Conservation (phyloP, 176 grass and related monocot genomes). For the Bonia amplexicaulis region DNA sequence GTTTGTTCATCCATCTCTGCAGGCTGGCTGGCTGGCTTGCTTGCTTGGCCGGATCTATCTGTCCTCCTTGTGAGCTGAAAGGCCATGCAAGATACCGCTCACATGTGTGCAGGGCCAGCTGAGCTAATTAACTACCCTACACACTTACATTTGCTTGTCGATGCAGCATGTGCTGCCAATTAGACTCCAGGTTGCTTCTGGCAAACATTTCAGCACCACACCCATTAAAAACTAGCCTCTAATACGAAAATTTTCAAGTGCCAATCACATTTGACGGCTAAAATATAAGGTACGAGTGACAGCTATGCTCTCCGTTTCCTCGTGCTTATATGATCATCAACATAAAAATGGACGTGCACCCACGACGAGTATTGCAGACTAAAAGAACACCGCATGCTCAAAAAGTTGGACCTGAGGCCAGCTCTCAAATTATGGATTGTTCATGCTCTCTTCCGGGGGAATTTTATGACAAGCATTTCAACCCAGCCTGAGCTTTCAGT, state of each 20-base stretch:
- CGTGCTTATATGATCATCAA: not conserved
- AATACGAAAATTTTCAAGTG: not conserved
- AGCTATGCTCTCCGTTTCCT: not conserved
- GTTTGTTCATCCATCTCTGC: not conserved
- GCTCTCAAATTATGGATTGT: not conserved
- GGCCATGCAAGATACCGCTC: not conserved
- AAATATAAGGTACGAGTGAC: not conserved
- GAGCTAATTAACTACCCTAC: not conserved
- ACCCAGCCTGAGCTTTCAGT: not conserved
- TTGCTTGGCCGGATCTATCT: not conserved
- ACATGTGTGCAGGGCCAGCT: not conserved
- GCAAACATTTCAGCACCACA: not conserved
- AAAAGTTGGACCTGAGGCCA: not conserved
- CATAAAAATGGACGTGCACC: not conserved
- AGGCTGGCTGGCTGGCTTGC: not conserved
- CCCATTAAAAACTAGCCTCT: not conserved
- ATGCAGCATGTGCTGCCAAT: constrained; percentile 10
- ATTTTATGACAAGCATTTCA: not conserved
- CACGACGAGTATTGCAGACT: not conserved
- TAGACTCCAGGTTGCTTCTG: not conserved
- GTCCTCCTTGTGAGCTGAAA: not conserved
- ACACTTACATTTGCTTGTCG: constrained; percentile 3
- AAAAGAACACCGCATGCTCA: not conserved
- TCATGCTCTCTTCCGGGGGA: not conserved
- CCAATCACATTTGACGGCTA: not conserved